These are phyloP conservation scores for Debaryomycetaceae sp. DNA, from an alignment of 1,139 yeast species.

Conservation along the genomic window DNA sequence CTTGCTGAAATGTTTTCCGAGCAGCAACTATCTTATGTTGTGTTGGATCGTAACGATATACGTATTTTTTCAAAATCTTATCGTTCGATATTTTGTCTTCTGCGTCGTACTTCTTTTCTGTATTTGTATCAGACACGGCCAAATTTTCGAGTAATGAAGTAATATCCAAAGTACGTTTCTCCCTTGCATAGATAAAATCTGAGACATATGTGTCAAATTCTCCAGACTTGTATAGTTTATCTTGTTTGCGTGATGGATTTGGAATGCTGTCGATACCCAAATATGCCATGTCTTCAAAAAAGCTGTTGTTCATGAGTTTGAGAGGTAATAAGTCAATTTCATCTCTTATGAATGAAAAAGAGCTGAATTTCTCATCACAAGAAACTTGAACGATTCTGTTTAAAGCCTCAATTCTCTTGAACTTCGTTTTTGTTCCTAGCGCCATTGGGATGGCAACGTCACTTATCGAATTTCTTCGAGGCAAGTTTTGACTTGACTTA, in stretches of 20 bases:
- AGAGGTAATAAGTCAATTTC: constrained; percentile 57
- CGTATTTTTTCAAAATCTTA: constrained; percentile 12
- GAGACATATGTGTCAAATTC: constrained; percentile 20
- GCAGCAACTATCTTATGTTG: constrained; percentile 14
- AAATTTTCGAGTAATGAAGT: constrained; percentile 1
- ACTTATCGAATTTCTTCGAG: constrained; percentile 32
- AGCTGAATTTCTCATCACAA: constrained; percentile 64
- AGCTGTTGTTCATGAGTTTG: constrained; percentile 39
- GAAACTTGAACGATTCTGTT: constrained; percentile 56
- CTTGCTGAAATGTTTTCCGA: background rate
- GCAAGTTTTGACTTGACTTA: constrained; percentile 20
- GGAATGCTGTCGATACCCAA: constrained; percentile 43
- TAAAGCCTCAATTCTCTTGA: constrained; percentile 49
- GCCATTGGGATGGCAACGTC: constrained; percentile 23
- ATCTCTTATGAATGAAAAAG: constrained; percentile 68
- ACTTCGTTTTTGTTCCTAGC: constrained; percentile 36
- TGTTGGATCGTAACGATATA: constrained; percentile 13
- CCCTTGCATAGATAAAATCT: constrained; percentile 24
- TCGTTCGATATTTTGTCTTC: constrained; percentile 10
- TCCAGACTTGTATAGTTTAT: constrained; percentile 26
- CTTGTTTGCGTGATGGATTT: constrained; percentile 30
- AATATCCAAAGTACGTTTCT: constrained; percentile 1
- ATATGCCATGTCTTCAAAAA: constrained; percentile 45
- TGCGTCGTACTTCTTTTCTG: constrained; percentile 8
- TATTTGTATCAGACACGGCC: constrained; percentile 15